Evolutionary conservation across 2,329 filamentous ascomycete species (phyloP).

Genomic region (Ophiostoma ulmi): DNA sequence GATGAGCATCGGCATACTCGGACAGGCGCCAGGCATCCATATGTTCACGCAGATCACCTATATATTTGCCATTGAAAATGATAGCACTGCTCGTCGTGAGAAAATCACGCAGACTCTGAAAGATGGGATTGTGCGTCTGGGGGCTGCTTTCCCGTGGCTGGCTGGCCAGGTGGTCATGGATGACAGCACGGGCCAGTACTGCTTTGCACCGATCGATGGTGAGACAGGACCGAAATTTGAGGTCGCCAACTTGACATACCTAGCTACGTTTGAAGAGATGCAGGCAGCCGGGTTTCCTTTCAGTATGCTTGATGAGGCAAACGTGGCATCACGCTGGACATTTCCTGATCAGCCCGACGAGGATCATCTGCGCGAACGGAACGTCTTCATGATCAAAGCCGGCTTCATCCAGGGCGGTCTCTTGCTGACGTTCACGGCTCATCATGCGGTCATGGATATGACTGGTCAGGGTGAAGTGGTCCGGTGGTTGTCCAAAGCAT

Average conservation of each 20-base stretch:
- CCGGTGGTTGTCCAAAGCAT: conserved; percentile 46
- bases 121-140: background rate
- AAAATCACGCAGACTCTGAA: background rate
- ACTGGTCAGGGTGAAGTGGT: conserved; percentile 28
- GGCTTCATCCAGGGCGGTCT: conserved; percentile 28
- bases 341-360: background rate
- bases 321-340: background rate
- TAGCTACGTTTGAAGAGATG: background rate
- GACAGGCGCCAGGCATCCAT: background rate
- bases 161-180: background rate
- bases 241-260: background rate
- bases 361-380: conserved; percentile 32
- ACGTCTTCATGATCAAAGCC: conserved; percentile 39
- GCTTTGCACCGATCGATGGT: background rate
- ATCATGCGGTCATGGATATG: conserved; percentile 30
- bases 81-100: background rate
- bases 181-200: background rate
- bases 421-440: conserved; percentile 26
- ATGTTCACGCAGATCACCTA: background rate
- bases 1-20: background rate
- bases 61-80: background rate
- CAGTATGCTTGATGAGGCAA: background rate
- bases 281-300: background rate
- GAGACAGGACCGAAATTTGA: background rate
- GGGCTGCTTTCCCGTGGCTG: background rate